Base-by-base conservation (phyloP, 2,329 filamentous ascomycete species). In the Hypoxylon sp. region DNA sequence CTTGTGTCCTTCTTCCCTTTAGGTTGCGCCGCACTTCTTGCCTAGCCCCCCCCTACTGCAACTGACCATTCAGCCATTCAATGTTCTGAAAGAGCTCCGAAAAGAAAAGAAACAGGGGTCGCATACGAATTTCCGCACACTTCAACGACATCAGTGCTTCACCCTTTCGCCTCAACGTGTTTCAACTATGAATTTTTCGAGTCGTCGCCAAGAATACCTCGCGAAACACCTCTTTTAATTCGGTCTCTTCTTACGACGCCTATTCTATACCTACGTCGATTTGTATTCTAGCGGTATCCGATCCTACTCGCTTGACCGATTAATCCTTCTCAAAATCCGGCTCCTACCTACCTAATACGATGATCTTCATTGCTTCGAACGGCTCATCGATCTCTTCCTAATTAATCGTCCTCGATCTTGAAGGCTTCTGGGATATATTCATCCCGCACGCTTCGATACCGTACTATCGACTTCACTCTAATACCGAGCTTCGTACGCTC, bases 131-230 rank as follows among this genome's bases (percentile, higher is more conserved):
- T 56, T 51, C 49, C 56, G 38, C 52, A 45, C 34, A 23, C 23
- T 47, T 59, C 48, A 34, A 59, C 52, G 46, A 57, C 56, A 54
- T 57, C 56, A 53, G 49, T 59, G 53, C 56, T 46, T 53, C 46
- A 55, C 45, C 55, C 35, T 57, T 51, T 48, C 54, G 50, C 50
- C 40, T 57, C 32, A 42, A 46, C 55, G 43, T 57, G 64, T 67
- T 64, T 66, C 63, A 60, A 65, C 62, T 53, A 59, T 50, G 23
- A 53, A 62, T 51, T 47, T 54, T 55, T 56, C 44, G 34, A 46
- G 30, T 55, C 54, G 51, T 51, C 47, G 58, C 60, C 59, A 62
- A 65, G 61, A 52, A 16, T 45, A 32, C 35, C 20, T 23, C 49
- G 65, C 60, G 56, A 65, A 64, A 66, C 63, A 45, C 55, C 44